Base-by-base conservation (phyloP, 1,284 basidiomycete species). In the Tylopilus sp. region DNA sequence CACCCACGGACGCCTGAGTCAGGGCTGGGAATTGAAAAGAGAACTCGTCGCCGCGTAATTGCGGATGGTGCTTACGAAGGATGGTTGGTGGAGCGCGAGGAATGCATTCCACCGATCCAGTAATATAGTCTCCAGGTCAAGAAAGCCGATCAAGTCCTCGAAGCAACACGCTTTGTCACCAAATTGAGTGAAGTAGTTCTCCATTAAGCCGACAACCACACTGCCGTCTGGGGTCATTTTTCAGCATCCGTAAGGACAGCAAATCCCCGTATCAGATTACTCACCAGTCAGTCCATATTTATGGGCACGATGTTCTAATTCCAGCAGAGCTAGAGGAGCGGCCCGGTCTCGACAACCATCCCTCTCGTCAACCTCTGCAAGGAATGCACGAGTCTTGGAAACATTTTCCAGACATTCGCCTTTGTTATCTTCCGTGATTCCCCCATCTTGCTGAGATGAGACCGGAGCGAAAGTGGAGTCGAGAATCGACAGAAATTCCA, bases 131-230 rank as follows among this genome's bases (percentile, higher is more conserved):
- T 75, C 68, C 4, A 86, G 67, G 8, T 62, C 59, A 35, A 81
- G 66, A 62, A 86, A 92, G 5, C 81, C 80, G 55, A 76, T 76
- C 39, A 95, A 70, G 59, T 95, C 92, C 67, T 94, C 91, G 55
- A 83, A 90, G 64, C 89, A 92, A 65, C 87, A 91, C 6, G 83
- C 73, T 67, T 93, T 95, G 64, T 83, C 80, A 11, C 86, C 85
- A 60, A 92, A 82, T 51, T 72, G 73, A 35, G 79, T 72, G 60
- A 91, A 83, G 65, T 94, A 95, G 41, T 75, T 69, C 59, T 80
- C 73, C 64, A 88, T 69, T 50, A 82, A 69, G 18, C 63, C 64
- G 28, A 75, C 59, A 52, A 83, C 59, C 20, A 69, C 69, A 21
- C 57, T 58, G 36, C 74, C 52, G 56, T 83, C 81, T 82, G 30